These are phyloP conservation scores for Gossypium lobatum DNA, from an alignment of 441 rosid genomes.

Conservation along the genomic window DNA sequence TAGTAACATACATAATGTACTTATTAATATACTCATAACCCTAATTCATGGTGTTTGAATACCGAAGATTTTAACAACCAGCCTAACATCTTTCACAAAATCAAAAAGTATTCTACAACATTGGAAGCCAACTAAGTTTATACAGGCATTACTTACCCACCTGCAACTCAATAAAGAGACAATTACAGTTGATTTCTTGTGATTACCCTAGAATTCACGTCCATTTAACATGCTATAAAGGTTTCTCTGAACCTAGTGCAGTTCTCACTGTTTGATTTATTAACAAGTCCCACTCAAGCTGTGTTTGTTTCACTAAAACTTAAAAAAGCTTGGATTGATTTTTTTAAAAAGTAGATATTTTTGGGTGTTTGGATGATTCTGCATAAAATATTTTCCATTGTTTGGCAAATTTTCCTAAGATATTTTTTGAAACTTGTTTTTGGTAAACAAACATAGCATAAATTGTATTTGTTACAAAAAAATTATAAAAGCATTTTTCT, in stretches of 20 bases:
- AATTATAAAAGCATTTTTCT: too few relatives aligned
- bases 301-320: too few relatives aligned
- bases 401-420: too few relatives aligned
- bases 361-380: too few relatives aligned
- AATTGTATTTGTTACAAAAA: too few relatives aligned
- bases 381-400: too few relatives aligned
- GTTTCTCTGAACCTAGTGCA: neutral
- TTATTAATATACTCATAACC: neutral
- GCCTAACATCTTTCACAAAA: neutral
- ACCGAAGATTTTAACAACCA: neutral
- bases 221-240: neutral
- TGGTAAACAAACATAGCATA: too few relatives aligned
- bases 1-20: neutral
- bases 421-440: too few relatives aligned
- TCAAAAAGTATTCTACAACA: neutral
- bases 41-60: neutral
- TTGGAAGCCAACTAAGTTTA: neutral
- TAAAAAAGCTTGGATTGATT: too few relatives aligned
- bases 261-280: neutral
- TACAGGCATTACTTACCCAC: conserved; percentile 2
- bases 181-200: neutral
- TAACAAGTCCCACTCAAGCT: neutral
- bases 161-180: conserved; percentile 2
- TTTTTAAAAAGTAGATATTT: too few relatives aligned
- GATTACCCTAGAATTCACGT: neutral